Evolutionary conservation across 2,329 filamentous ascomycete species (phyloP), one percentile per base, ranked within the genome.

Genomic region (Pseudogymnoascus destructans): DNA sequence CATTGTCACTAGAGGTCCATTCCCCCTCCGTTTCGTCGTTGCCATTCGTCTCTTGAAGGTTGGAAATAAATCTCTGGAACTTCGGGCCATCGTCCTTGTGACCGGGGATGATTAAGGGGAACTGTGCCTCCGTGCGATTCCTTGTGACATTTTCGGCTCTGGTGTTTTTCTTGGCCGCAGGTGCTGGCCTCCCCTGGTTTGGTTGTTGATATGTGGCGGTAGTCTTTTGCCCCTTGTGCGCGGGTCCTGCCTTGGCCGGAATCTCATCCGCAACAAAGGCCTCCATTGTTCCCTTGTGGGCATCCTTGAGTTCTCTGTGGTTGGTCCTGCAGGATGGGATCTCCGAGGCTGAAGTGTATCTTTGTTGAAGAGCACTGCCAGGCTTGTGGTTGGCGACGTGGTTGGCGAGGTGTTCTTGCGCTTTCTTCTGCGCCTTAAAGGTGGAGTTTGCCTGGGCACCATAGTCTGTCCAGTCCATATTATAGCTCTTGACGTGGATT

Each of bases 371-470:
- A 15, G 13, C 6, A n/a, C 13, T 46, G 6, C 6, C 23, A 49
- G 23, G 42, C 23, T 9, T 13, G n/a, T 27, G 9, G 6, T 11
- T 10, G 8, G 19, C 17, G 19, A 19, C 17, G 9, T 13, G 10
- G 27, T 30, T 30, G 27, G 27, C 27, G 10, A 17, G 2, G 2
- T 13, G 3, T 19, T 52, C 15, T 9, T 32, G 3, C 5, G n/a
- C 23, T 15, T 30, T 52, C 15, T 15, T 30, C 25, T 52, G 46
- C 11, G 46, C 10, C 46, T 52, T 52, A 9, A 13, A 30, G n/a
- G 5, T 52, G 46, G 46, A 52, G 23, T 17, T 52, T 32, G 46
- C 46, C 30, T 56, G 54, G 11, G 54, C 54, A 17, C 54, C 54
- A 23, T 35, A 36, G 9, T 56, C 30, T n/a, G 17, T 10, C 54